A percentile compares a stretch with the other conserved stretches of the same genome.
Conservation (phyloP, 495 filamentous ascomycete genomes). For the Tetracladium marchalianum region DNA sequence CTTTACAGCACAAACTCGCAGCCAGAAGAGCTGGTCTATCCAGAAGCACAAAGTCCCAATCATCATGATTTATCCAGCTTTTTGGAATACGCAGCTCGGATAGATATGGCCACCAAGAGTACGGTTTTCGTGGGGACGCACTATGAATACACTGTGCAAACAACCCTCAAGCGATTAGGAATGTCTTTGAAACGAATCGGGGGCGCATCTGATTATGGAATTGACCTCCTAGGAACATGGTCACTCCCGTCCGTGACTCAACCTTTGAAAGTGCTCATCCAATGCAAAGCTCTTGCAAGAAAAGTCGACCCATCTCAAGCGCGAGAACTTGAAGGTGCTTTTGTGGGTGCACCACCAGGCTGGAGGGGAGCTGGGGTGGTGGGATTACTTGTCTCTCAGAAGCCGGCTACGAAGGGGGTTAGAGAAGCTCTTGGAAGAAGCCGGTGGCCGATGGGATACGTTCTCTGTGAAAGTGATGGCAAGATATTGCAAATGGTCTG, state of each 20-base stretch:
- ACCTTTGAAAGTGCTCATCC: constrained; percentile 57
- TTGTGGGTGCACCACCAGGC: constrained; percentile 56
- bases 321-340: constrained; percentile 79
- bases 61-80: constrained; percentile 66
- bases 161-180: constrained; percentile 47
- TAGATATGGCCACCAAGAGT: constrained; percentile 35
- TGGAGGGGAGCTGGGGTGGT: constrained; percentile 53
- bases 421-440: constrained; percentile 59
- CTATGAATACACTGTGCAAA: constrained; percentile 62
- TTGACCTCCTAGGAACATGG: constrained; percentile 83
- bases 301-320: constrained; percentile 54
- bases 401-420: constrained; percentile 41
- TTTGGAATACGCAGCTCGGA: constrained; percentile 54
- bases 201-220: constrained; percentile 63
- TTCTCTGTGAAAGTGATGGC: constrained; percentile 39
- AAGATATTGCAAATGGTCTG: constrained; percentile 55
- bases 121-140: constrained; percentile 55
- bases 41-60: constrained; percentile 32
- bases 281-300: constrained; percentile 64
- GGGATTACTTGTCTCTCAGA: constrained; percentile 48
- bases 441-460: constrained; percentile 51
- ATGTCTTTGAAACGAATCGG: constrained; percentile 67
- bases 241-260: constrained; percentile 38
- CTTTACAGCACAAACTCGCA: constrained; percentile 22
- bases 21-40: constrained; percentile 28